A percentile compares a stretch with the other conserved stretches of the same genome.
Evolutionary conservation across 805 yeast species (phyloP).

Genomic region (Candida tammaniensis): DNA sequence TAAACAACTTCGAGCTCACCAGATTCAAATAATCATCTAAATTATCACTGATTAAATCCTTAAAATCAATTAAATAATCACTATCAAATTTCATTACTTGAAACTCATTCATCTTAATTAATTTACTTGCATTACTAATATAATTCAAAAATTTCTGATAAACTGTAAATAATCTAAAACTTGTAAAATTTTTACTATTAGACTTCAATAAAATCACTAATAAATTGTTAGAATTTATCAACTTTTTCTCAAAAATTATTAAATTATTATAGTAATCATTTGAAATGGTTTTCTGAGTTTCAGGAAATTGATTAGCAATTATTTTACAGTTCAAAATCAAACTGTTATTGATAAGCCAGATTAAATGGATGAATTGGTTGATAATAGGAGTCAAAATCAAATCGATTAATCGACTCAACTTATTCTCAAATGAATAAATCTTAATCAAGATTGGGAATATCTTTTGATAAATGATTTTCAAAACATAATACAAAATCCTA

Average conservation of each 20-base stretch:
- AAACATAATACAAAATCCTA: background rate
- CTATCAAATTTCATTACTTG: background rate
- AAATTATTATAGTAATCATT: conserved; percentile 5
- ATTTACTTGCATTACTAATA: background rate
- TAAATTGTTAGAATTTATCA: conserved; percentile 4
- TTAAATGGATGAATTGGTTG: conserved; percentile 1
- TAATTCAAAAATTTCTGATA: conserved; percentile 1
- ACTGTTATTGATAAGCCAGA: conserved; percentile 3
- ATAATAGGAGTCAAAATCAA: conserved; percentile 1
- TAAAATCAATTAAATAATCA: conserved; percentile 1
- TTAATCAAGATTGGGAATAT: conserved; percentile 3
- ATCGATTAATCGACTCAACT: conserved; percentile 1
- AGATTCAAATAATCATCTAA: conserved; percentile 3
- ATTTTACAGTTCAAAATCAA: conserved; percentile 2
- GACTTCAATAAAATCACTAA: conserved; percentile 4
- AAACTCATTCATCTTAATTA: background rate
- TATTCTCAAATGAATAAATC: conserved; percentile 5
- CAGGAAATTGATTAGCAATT: background rate
- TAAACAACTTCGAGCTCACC: conserved; percentile 1
- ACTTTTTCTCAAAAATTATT: conserved; percentile 1
- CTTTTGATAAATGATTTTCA: conserved; percentile 2
- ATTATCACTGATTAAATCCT: background rate
- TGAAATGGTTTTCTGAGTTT: background rate
- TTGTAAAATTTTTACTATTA: conserved; percentile 1
- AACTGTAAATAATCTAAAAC: background rate